Base-by-base conservation (phyloP, 1,284 basidiomycete species). In the Marasmius tenuissimus region DNA sequence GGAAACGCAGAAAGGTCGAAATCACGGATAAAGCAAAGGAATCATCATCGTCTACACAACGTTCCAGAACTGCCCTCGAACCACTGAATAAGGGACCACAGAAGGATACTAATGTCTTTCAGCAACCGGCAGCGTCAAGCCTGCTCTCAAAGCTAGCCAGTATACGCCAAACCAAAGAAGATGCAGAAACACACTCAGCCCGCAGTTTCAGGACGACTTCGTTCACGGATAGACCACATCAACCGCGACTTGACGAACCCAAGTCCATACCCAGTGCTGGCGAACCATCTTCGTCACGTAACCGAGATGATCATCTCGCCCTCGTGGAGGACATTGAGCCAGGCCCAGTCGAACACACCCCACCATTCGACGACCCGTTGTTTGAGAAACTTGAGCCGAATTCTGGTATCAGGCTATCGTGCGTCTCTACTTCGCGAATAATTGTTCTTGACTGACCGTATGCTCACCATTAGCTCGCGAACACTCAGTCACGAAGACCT, bases 321-420 rank as follows among this genome's bases (percentile, higher is more conserved):
- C 73, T 97, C 16, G 74, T 94, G 8, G 89, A 96, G 66, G 83
- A 91, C 14, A 80, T 98, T 4, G 75, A 85, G 62, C 78, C 86
- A 47, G 95, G 95, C 0, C 94, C 95, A 3, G 79, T 79, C 42
- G 86, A 93, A 51, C 89, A 90, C 69, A 84, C 78, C 20, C 74
- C 89, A 1, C 82, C 84, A 0, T 75, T 76, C 37, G 85, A 88
- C 57, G 93, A 95, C 71, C 90, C 90, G 0, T 65, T 80, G 22
- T 97, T 95, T 71, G 79, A 88, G 61, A 81, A 78, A 58, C 70
- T 94, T 1, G 96, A 98, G 71, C 96, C 96, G 0, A 92, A 96
- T 75, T 96, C 94, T 39, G 86, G 88, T 3, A 96, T 97, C 57
- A 82, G 89, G 49, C 80, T 98, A n/a, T 81, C 76, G 94, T 96